Evolutionary conservation across 2,329 filamentous ascomycete genomes (phyloP), one percentile per base, ranked within the genome.

Genomic region (Amesomyces nigricolor): DNA sequence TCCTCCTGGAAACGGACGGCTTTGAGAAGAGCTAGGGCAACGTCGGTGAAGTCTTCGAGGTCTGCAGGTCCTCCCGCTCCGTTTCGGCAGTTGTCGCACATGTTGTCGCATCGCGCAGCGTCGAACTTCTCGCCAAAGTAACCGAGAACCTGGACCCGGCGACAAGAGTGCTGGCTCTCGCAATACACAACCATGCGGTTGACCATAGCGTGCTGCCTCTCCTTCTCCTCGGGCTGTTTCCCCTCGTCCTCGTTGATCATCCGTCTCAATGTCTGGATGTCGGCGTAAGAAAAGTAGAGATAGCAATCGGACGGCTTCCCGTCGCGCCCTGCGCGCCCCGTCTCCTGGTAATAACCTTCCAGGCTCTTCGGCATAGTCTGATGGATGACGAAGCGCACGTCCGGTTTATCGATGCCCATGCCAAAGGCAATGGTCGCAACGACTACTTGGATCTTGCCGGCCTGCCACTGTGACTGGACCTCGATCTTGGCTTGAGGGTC

Each of bases 371-470:
- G 94, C 5, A 99, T 78, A 43, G 85, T 88, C 65, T 95, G 87
- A 67, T 99, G 95, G 40, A 99, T 89, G 35, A 99, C 94, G 68
- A 95, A 99, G 29, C 94, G 88, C 47, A 99, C 94, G 68, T 99
- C 88, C 0, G 91, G 83, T 70, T 99, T 99, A 75, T 99, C 94
- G 62, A 99, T 99, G n/a, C 94, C 94, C 94, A 99, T 99, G 6
- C 94, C 94, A 68, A 99, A 99, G 22, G 94, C 94, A 69, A 99
- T 97, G 0, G 94, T 99, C 17, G 94, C 95, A 48, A 99, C 94
- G 43, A 99, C 95, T 35, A 99, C 88, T 63, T 96, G 88, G 65
- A 86, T 81, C 50, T 77, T 73, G 5, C 91, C 90, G 43, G 73
- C 75, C 69, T 99, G 94, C 94, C 94, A 99, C 30, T 83, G 71